Conservation (phyloP, 192 early-diverging fungal species). For the Coemansia pectinata region DNA sequence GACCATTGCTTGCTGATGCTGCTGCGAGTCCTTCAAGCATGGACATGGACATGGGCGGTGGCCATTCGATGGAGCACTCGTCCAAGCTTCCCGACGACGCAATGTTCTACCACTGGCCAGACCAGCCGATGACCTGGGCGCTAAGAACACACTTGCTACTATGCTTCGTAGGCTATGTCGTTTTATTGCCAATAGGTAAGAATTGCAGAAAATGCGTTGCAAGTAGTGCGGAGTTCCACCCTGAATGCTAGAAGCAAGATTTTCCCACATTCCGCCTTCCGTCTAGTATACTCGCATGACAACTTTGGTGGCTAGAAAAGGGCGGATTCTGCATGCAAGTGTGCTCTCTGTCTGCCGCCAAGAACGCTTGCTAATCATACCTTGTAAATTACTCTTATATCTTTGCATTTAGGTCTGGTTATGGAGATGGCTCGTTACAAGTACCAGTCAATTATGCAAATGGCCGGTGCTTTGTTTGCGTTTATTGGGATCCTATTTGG, state of each 20-base stretch:
- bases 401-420: constrained; percentile 46
- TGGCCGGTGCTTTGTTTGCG: constrained; percentile 47
- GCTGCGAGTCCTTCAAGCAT: not conserved
- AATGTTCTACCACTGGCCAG: constrained; percentile 34
- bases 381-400: not conserved
- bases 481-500: constrained; percentile 61
- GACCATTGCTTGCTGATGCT: not conserved
- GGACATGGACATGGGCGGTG: constrained; percentile 2
- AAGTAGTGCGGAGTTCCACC: constrained; percentile 1
- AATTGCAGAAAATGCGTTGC: not conserved
- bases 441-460: constrained; percentile 59
- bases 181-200: constrained; percentile 51
- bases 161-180: constrained; percentile 27
- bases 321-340: not conserved
- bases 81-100: constrained; percentile 40
- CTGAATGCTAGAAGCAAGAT: not conserved
- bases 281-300: not conserved
- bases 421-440: constrained; percentile 56
- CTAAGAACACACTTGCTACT: constrained; percentile 42
- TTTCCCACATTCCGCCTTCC: not conserved
- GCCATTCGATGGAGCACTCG: constrained; percentile 4
- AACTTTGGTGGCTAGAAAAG: not conserved
- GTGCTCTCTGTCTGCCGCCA: not conserved
- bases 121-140: constrained; percentile 43
- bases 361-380: constrained; percentile 3